phyloP scores from a whole-genome alignment of 495 filamentous ascomycete species.

The Aspergillus olivimuriae region DNA sequence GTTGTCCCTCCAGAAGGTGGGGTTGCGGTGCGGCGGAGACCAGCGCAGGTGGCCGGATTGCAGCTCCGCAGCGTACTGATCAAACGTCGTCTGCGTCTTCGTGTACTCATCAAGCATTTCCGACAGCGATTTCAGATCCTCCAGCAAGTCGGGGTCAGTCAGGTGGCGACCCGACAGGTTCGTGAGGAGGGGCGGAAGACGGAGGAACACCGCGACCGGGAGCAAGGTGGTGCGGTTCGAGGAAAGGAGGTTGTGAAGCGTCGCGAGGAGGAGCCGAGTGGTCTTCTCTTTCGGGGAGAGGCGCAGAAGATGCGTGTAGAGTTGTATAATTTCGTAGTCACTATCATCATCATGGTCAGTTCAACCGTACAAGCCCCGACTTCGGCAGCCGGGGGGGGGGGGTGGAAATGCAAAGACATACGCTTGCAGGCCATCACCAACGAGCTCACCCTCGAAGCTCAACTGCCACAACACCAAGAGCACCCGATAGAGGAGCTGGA shows the following conservation, averaged over 20 bases:
- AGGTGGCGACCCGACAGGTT: slow-evolving; percentile 79
- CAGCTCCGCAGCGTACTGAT: slow-evolving; percentile 89
- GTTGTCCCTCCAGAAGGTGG: slow-evolving; percentile 90
- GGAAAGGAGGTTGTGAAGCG: slow-evolving; percentile 75
- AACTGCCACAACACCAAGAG: slow-evolving; percentile 92
- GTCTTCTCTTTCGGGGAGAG: slow-evolving; percentile 97
- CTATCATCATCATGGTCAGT: slow-evolving; percentile 43
- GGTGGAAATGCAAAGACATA: slow-evolving; percentile 33
- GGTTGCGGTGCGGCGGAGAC: slow-evolving; percentile 90
- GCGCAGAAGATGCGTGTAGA: slow-evolving; percentile 84
- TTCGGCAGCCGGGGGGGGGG: background rate
- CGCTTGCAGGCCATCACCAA: slow-evolving; percentile 85
- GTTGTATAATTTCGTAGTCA: slow-evolving; percentile 84
- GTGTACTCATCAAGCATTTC: slow-evolving; percentile 88
- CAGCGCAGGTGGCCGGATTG: slow-evolving; percentile 85
- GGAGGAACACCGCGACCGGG: slow-evolving; percentile 72
- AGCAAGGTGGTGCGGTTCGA: slow-evolving; percentile 71
- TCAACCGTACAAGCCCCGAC: background rate
- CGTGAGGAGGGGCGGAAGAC: slow-evolving; percentile 72
- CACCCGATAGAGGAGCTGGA: slow-evolving; percentile 93
- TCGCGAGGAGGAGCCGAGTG: slow-evolving; percentile 83
- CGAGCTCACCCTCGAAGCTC: slow-evolving; percentile 76
- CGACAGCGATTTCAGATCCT: slow-evolving; percentile 70
- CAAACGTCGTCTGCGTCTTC: slow-evolving; percentile 93
- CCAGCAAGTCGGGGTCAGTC: slow-evolving; percentile 80